Evolutionary conservation across 2,329 filamentous ascomycete species (phyloP), one percentile per base, ranked within the genome.

Genomic region (Aschersonia sp.): DNA sequence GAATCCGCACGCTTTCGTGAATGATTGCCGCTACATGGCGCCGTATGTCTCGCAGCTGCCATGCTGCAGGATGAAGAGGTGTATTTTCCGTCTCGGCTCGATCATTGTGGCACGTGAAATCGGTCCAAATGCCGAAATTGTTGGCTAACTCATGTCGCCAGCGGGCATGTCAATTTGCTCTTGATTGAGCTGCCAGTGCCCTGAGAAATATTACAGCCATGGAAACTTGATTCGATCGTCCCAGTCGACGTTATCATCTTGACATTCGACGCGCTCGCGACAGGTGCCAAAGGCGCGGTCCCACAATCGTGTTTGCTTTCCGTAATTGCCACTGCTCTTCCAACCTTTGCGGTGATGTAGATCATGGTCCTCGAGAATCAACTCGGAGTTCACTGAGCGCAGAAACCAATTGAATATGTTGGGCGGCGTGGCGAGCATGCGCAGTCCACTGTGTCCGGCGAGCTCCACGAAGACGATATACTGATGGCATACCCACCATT

Each of bases 401-500:
- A 50, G n/a, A n/a, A 50, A 31, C 10, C 31, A 48, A 30, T 50
- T 50, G 5, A 50, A 50, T 3, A 42, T 45, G 31, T 50, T 50
- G 4, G 48, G 31, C 5, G 48, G 48, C 30, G 49, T 48, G 12
- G 48, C 45, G 20, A 46, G 29, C 1, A 50, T 32, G 1, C 48
- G 45, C 2, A 48, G 43, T 28, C 48, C 48, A 9, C 48, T 50
- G 6, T 50, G 48, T 38, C 48, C 48, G 9, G 46, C 46, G 9
- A 50, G 40, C 30, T 50, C 48, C 10, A 46, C 48, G 10, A 48
- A 50, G 10, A 50, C 46, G 20, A 50, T 30, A 3, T 50, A 50
- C 48, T 50, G 46, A 40, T 50, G 48, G 35, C 48, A 50, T 5
- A 50, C 40, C 48, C 48, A 50, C 48, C 48, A 50, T 9, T 50